Conservation (phyloP, 2,329 filamentous ascomycete species). For the Boeremia exigua region DNA sequence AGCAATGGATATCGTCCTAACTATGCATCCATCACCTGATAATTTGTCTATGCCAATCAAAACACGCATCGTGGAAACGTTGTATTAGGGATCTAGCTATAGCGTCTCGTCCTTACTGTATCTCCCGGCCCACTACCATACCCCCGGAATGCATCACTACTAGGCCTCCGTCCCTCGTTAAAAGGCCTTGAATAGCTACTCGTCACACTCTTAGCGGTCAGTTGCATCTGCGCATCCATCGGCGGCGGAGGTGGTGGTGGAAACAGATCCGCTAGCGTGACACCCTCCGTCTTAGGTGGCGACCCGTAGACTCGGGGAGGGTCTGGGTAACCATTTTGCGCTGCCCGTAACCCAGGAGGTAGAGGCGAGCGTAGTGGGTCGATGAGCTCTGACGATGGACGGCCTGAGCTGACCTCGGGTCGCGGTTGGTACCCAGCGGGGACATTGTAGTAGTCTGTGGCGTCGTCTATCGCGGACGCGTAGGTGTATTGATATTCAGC, state of each 20-base stretch:
- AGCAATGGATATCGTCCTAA: not conserved
- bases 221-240: constrained; percentile 4
- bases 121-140: not conserved
- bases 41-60: not conserved
- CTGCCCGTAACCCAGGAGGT: not conserved
- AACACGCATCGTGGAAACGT: no score
- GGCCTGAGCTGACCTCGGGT: not conserved
- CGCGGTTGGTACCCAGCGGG: constrained; percentile 19
- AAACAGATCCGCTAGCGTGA: constrained; percentile 19
- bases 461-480: constrained; percentile 13
- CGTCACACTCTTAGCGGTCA: constrained; percentile 2
- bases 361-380: constrained; percentile 8
- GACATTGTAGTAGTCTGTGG: constrained; percentile 15
- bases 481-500: constrained; percentile 14
- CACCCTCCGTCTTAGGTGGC: constrained; percentile 18
- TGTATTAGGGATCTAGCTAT: not conserved
- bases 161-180: constrained; percentile 1
- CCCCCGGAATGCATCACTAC: not conserved
- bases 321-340: not conserved
- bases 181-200: constrained; percentile 15
- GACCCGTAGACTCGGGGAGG: not conserved
- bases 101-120: not conserved
- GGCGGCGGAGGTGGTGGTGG: constrained; percentile 19
- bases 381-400: constrained; percentile 21
- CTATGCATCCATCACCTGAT: not conserved